phyloP scores from a whole-genome alignment of 495 filamentous ascomycete species.

The Xylaria grammica region DNA sequence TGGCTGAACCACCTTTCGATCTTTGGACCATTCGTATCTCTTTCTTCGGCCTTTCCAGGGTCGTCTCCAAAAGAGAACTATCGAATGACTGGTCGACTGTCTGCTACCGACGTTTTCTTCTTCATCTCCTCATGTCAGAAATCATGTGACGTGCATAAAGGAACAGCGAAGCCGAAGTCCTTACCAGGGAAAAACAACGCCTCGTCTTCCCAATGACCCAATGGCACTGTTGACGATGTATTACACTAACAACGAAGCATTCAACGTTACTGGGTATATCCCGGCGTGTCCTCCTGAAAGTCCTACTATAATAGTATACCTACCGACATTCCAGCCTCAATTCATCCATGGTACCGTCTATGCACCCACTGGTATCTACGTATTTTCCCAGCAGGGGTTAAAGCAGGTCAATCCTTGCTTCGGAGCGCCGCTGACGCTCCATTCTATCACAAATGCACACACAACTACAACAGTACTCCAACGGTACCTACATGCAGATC shows the following conservation, averaged over 20 bases:
- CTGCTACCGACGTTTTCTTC: neutral
- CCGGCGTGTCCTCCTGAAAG: neutral
- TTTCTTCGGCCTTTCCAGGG: too few species aligned
- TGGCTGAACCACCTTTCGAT: slow-evolving; percentile 11
- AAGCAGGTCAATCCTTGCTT: slow-evolving; percentile 10
- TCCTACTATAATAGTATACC: too few species aligned
- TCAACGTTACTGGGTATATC: neutral
- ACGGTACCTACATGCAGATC: slow-evolving; percentile 2
- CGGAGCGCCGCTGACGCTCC: slow-evolving; percentile 15
- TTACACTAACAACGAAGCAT: neutral
- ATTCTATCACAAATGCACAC: neutral
- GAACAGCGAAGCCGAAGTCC: neutral
- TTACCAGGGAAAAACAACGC: too few species aligned
- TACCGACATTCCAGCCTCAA: neutral
- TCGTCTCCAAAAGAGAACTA: neutral
- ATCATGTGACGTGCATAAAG: slow-evolving; percentile 16
- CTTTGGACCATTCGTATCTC: neutral
- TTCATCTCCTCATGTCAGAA: neutral
- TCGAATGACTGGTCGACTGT: neutral
- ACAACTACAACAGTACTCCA: neutral
- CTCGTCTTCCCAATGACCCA: too few species aligned
- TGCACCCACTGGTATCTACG: neutral
- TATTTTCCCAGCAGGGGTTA: neutral
- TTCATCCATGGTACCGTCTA: too few species aligned
- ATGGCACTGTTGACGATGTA: neutral